A percentile compares a stretch with the other conserved stretches of the same genome.
phyloP scores from a whole-genome alignment of 2,329 filamentous ascomycete genomes.

The Colletotrichum abscissum region DNA sequence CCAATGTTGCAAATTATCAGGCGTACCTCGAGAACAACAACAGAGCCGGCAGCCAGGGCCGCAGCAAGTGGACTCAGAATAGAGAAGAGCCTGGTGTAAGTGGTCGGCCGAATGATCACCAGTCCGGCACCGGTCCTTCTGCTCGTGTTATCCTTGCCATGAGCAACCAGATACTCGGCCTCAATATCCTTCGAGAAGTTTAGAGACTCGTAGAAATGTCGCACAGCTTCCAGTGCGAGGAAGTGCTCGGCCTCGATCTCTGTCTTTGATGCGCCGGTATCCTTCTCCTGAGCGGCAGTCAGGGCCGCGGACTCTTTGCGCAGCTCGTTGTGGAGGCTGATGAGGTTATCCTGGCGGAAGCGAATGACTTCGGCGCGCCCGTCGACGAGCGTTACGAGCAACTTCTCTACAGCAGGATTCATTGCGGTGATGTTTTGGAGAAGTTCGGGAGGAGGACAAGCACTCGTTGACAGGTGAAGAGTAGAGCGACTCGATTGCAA shows the following conservation, averaged over 20 bases:
- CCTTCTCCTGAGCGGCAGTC: constrained; percentile 52
- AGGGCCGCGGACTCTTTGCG: constrained; percentile 47
- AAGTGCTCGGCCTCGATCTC: constrained; percentile 52
- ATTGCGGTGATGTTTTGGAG: neutral
- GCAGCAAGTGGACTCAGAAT: constrained; percentile 40
- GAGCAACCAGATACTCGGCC: constrained; percentile 38
- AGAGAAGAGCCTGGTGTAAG: constrained; percentile 41
- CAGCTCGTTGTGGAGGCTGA: constrained; percentile 52
- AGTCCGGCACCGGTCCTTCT: constrained; percentile 34
- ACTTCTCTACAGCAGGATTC: constrained; percentile 30
- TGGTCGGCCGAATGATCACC: constrained; percentile 41
- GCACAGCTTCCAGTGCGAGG: constrained; percentile 51
- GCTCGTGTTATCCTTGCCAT: constrained; percentile 21
- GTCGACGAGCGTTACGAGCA: constrained; percentile 55
- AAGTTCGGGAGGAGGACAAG: neutral
- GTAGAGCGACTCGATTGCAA: neutral
- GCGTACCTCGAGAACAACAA: constrained; percentile 42
- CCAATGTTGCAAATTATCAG: constrained; percentile 31
- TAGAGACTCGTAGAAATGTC: constrained; percentile 51
- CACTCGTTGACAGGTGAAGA: neutral
- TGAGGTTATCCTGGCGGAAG: constrained; percentile 58
- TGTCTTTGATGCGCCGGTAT: constrained; percentile 41
- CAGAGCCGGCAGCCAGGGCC: constrained; percentile 44
- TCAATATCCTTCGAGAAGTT: constrained; percentile 42
- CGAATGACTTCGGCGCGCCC: constrained; percentile 56